phyloP scores from a whole-genome alignment of 495 filamentous ascomycete genomes.

The Penicillium fimorum region DNA sequence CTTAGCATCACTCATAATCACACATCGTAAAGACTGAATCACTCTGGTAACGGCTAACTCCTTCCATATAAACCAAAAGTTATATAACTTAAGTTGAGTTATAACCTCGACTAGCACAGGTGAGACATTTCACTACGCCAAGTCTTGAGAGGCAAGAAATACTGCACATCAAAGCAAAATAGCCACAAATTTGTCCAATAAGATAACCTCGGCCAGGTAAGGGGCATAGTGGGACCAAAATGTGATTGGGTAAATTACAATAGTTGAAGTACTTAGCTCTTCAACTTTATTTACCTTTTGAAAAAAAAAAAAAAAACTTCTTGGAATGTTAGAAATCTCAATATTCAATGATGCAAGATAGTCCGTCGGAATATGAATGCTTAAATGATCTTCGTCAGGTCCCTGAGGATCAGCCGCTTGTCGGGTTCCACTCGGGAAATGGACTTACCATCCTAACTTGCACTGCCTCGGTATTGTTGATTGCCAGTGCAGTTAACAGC shows the following conservation, averaged over 20 bases:
- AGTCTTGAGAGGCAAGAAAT: not conserved
- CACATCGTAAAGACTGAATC: too few species aligned
- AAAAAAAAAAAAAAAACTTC: not conserved
- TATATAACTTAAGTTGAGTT: too few species aligned
- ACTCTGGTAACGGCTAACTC: too few species aligned
- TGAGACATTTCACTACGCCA: too few species aligned
- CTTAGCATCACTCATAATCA: too few species aligned
- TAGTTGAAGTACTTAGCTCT: not conserved
- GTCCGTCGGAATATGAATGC: not conserved
- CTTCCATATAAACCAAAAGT: too few species aligned
- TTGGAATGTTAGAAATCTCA: not conserved
- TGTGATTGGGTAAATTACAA: not conserved
- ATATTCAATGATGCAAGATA: not conserved
- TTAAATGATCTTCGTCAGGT: conserved; percentile 4
- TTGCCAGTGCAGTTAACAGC: not conserved
- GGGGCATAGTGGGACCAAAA: not conserved
- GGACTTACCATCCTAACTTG: conserved; percentile 1
- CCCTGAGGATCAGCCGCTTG: conserved; percentile 11
- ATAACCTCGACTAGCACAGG: too few species aligned
- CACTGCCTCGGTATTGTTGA: conserved; percentile 1
- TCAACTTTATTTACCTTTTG: not conserved
- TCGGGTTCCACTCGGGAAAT: not conserved
- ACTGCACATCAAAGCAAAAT: not conserved
- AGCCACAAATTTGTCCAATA: not conserved
- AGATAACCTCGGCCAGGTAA: not conserved